phyloP scores from a whole-genome alignment of 148 eudicot genomes.

The Rhododendron williamsianum region DNA sequence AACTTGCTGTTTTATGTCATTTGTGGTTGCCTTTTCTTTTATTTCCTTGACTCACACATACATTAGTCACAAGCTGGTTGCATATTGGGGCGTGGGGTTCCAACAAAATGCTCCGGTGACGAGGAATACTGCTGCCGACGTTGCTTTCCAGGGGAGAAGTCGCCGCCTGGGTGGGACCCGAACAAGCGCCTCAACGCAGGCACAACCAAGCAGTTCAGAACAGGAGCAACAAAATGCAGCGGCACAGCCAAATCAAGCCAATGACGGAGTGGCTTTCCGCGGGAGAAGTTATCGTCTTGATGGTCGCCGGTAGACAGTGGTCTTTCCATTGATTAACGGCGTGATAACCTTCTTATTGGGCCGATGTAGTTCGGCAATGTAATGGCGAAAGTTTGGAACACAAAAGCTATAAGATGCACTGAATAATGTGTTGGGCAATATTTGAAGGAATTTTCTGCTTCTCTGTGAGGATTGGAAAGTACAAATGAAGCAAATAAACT shows the following conservation, averaged over 20 bases:
- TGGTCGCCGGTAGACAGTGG: background rate
- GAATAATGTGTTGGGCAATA: background rate
- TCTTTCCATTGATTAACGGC: background rate
- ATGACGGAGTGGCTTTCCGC: slow-evolving; percentile 10
- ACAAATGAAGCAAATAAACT: background rate
- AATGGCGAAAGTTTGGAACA: background rate
- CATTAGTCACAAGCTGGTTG: slow-evolving; percentile 35
- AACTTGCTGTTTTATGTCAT: background rate
- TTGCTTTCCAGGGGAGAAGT: slow-evolving; percentile 32
- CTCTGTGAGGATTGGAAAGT: background rate
- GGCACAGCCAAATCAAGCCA: slow-evolving; percentile 8
- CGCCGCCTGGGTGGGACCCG: slow-evolving; percentile 18
- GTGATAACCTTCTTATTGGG: background rate
- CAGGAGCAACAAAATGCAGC: background rate
- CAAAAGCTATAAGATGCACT: background rate
- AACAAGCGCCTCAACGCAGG: slow-evolving; percentile 5
- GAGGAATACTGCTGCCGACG: slow-evolving; percentile 4
- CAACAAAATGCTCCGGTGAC: slow-evolving; percentile 27
- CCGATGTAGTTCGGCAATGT: background rate
- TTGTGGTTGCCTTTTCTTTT: background rate
- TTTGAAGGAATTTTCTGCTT: background rate
- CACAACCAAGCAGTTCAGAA: background rate
- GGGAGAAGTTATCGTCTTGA: slow-evolving; percentile 23
- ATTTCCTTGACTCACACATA: background rate
- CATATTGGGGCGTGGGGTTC: slow-evolving; percentile 31